These are phyloP conservation scores for Ziziphus jujuba DNA, from an alignment of 306 rosid genomes.

Conservation along the genomic window DNA sequence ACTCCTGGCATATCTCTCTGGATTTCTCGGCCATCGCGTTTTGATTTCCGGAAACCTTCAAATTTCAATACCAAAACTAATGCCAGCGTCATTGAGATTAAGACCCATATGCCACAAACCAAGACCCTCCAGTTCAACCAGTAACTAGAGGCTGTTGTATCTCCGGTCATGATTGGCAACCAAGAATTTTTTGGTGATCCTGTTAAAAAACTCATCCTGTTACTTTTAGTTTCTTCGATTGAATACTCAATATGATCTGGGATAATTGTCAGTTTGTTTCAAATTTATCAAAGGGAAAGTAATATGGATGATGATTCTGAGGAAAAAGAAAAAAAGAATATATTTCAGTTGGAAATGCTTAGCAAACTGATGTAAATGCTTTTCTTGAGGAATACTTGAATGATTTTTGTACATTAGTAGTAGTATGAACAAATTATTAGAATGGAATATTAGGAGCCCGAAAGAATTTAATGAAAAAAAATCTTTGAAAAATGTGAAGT, in stretches of 20 bases:
- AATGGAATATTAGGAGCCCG: neutral
- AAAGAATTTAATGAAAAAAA: slow-evolving; percentile 7
- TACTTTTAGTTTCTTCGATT: slow-evolving; percentile 26
- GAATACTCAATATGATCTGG: slow-evolving; percentile 21
- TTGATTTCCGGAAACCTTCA: slow-evolving; percentile 43
- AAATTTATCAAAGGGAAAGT: slow-evolving; percentile 13
- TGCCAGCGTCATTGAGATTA: slow-evolving; percentile 48
- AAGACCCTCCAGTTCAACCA: slow-evolving; percentile 92
- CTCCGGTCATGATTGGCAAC: slow-evolving; percentile 71
- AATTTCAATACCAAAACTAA: slow-evolving; percentile 50
- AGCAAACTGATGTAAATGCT: too few species aligned
- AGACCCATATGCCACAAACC: slow-evolving; percentile 62
- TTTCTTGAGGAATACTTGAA: too few species aligned
- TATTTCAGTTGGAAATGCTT: neutral
- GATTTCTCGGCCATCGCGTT: slow-evolving; percentile 30
- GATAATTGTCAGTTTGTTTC: slow-evolving; percentile 13
- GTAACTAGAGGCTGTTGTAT: slow-evolving; percentile 70
- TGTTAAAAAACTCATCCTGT: slow-evolving; percentile 61
- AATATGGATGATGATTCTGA: slow-evolving; percentile 20
- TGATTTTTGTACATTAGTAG: too few species aligned
- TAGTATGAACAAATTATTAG: too few species aligned
- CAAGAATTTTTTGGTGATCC: slow-evolving; percentile 62
- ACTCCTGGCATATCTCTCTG: slow-evolving; percentile 39
- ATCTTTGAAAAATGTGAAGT: neutral
- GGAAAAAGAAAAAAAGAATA: neutral